These are phyloP conservation scores for Pseudopyrenochaeta lycopersici DNA, from an alignment of 2,329 filamentous ascomycete species.

Conservation along the genomic window DNA sequence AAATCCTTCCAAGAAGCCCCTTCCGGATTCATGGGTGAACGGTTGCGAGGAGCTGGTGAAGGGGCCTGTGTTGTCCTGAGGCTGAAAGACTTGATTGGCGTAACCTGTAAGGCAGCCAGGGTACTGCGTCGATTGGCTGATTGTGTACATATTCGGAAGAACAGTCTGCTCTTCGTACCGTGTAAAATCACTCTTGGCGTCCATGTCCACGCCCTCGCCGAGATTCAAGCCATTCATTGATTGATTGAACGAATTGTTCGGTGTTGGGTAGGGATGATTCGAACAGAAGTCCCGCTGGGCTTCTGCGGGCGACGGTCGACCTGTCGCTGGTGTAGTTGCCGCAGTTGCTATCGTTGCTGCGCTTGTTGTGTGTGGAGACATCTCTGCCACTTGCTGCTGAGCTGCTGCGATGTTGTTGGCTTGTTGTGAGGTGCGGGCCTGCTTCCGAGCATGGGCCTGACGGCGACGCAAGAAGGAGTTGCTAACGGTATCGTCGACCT, in stretches of 20 bases:
- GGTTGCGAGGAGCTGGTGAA: conserved; percentile 3
- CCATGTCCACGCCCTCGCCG: conserved; percentile 9
- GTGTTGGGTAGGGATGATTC: conserved; percentile 1
- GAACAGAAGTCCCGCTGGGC: not conserved
- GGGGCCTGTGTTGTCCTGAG: not conserved
- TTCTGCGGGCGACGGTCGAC: not conserved
- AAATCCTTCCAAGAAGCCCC: conserved; percentile 16
- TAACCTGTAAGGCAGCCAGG: conserved; percentile 5
- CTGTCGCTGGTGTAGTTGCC: not conserved
- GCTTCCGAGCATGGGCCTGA: not conserved
- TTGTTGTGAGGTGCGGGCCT: not conserved
- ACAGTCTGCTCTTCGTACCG: conserved; percentile 4
- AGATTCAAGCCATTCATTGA: conserved; percentile 10
- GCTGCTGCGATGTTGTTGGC: not conserved
- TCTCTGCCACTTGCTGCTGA: not conserved
- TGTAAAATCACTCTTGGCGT: conserved; percentile 14
- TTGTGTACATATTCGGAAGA: conserved; percentile 2
- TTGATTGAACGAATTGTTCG: conserved; percentile 15
- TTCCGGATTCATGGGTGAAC: not conserved
- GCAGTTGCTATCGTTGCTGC: no score
- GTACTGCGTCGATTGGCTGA: conserved; percentile 14
- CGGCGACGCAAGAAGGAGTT: conserved; percentile 1
- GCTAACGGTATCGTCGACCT: conserved; percentile 25
- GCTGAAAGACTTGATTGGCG: conserved; percentile 4
- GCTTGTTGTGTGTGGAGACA: not conserved